A percentile compares a stretch with the other conserved stretches of the same genome.
Conservation (phyloP, 768 basidiomycete genomes). For the Hypholoma fasciculare region DNA sequence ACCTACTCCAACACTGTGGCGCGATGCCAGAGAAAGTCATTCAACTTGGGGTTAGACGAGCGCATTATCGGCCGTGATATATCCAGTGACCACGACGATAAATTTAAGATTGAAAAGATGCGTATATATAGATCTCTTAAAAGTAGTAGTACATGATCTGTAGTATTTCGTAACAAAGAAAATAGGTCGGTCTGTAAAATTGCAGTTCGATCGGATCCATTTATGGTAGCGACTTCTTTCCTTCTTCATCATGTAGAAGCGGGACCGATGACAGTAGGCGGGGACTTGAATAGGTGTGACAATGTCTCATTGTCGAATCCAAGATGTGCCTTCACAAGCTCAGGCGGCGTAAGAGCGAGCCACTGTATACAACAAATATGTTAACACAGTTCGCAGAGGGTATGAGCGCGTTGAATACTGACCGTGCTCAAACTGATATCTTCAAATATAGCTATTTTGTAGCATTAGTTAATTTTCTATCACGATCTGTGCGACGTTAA, state of each 20-base stretch:
- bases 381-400: neutral
- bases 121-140: neutral
- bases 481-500: slow-evolving; percentile 5
- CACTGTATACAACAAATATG: slow-evolving; percentile 33
- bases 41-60: too few species aligned
- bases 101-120: neutral
- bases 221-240: neutral
- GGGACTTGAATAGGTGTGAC: slow-evolving; percentile 47
- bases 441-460: slow-evolving; percentile 40
- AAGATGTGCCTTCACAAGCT: slow-evolving; percentile 61
- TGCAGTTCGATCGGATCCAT: neutral
- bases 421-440: slow-evolving; percentile 49
- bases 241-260: slow-evolving; percentile 9
- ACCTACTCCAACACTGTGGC: too few species aligned
- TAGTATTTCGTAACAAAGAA: neutral
- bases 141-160: neutral
- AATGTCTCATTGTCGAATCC: slow-evolving; percentile 51
- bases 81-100: neutral
- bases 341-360: slow-evolving; percentile 58
- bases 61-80: neutral
- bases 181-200: neutral
- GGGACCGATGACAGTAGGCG: slow-evolving; percentile 34
- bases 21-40: too few species aligned
- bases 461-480: neutral
- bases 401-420: neutral